phyloP scores from a whole-genome alignment of 108 stramenopile genomes.

The Aurantiochytrium sp. region DNA sequence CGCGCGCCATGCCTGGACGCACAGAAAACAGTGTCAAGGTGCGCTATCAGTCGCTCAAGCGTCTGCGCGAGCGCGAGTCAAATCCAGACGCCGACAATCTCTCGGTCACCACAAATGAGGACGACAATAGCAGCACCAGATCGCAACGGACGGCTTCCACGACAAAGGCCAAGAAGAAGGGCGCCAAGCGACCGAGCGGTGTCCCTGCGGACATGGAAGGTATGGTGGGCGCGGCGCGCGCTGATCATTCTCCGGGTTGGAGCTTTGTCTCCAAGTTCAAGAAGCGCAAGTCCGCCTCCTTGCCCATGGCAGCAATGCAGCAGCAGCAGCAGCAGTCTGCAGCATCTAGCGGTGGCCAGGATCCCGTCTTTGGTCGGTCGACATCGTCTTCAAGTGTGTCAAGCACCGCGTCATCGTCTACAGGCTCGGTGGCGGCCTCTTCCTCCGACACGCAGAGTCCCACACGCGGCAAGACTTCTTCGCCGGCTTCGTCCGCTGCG shows the following conservation, averaged over 20 bases:
- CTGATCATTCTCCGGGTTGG: background rate
- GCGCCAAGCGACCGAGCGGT: background rate
- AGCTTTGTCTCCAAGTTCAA: background rate
- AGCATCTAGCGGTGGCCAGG: too few species aligned
- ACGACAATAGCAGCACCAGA: too few species aligned
- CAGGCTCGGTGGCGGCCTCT: too few species aligned
- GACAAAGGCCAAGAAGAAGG: background rate
- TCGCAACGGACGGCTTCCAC: background rate
- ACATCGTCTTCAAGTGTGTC: too few species aligned
- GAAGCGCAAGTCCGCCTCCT: background rate
- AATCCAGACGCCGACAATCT: background rate
- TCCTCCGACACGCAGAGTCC: background rate
- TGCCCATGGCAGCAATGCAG: background rate
- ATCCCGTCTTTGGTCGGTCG: too few species aligned
- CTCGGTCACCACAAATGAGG: too few species aligned
- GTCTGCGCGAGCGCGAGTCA: background rate
- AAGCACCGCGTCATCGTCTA: too few species aligned
- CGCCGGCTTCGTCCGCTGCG: background rate
- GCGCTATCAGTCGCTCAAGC: constrained; percentile 57
- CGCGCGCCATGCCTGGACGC: constrained; percentile 81
- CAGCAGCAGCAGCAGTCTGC: too few species aligned
- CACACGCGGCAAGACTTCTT: background rate
- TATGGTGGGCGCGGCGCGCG: background rate
- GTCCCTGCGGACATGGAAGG: background rate
- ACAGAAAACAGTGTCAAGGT: constrained; percentile 93